These are phyloP conservation scores for Phaeodactylum tricornutum DNA, from an alignment of 108 stramenopile species.

Conservation along the genomic window DNA sequence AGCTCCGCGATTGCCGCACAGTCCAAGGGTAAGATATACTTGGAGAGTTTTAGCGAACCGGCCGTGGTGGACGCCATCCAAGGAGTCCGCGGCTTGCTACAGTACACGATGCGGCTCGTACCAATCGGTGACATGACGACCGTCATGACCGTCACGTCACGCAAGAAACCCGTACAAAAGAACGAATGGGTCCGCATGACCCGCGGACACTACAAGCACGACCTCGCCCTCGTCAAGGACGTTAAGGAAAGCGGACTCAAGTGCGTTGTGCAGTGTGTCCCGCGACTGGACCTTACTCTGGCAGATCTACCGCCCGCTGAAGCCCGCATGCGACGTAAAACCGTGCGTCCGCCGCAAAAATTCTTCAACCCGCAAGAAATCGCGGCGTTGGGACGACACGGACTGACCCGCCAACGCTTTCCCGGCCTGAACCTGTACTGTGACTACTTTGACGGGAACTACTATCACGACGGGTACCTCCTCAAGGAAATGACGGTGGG, in stretches of 20 bases:
- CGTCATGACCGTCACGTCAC: conserved; percentile 83
- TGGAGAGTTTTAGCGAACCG: conserved; percentile 89
- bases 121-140: conserved; percentile 95
- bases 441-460: conserved; percentile 85
- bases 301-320: conserved; percentile 67
- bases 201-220: conserved; percentile 92
- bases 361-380: conserved; percentile 87
- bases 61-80: conserved; percentile 84
- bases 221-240: conserved; percentile 86
- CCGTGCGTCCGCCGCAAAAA: conserved; percentile 84
- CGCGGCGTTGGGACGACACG: conserved; percentile 54
- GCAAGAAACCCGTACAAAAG: conserved; percentile 81
- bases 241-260: conserved; percentile 87
- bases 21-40: conserved; percentile 84
- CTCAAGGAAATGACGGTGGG: conserved; percentile 90
- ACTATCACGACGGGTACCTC: conserved; percentile 89
- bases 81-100: conserved; percentile 79
- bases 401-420: conserved; percentile 44
- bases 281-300: conserved; percentile 82
- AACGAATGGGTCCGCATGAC: conserved; percentile 95
- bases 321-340: conserved; percentile 65
- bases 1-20: conserved; percentile 82
- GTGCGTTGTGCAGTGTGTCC: conserved; percentile 88
- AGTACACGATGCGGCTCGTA: conserved; percentile 75
- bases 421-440: conserved; percentile 68